Evolutionary conservation across 345 rosid species (phyloP).

Genomic region (Aquilaria yunnanensis): DNA sequence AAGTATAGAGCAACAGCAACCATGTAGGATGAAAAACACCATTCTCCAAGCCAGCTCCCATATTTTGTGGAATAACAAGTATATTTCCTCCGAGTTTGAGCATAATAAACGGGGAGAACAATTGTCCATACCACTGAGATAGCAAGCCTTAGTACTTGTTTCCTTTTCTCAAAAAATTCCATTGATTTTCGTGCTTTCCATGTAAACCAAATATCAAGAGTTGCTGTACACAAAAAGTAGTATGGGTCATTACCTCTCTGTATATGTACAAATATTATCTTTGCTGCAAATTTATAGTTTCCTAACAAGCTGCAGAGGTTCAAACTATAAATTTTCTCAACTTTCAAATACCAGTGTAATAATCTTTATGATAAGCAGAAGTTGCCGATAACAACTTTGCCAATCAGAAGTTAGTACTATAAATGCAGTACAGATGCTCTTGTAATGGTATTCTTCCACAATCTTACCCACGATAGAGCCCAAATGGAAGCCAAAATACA

Average conservation of each 20-base stretch:
- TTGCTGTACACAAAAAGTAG: constrained; percentile 43
- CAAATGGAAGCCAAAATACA: too few species aligned
- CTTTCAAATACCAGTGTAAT: not conserved
- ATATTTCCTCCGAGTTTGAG: constrained; percentile 70
- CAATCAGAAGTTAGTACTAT: too few species aligned
- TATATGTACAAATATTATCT: constrained; percentile 4
- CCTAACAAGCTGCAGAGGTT: too few species aligned
- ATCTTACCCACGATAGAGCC: too few species aligned
- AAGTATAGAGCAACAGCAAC: constrained; percentile 70
- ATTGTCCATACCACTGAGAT: constrained; percentile 74
- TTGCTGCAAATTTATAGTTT: not conserved
- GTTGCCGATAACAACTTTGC: too few species aligned
- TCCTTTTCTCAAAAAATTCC: constrained; percentile 55
- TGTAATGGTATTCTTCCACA: too few species aligned
- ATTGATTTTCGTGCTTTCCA: constrained; percentile 75
- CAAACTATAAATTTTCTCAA: not conserved
- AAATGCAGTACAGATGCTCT: too few species aligned
- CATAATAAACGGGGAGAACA: constrained; percentile 69
- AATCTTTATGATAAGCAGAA: too few species aligned
- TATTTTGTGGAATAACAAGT: constrained; percentile 58
- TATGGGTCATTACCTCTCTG: constrained; percentile 9
- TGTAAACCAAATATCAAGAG: constrained; percentile 72
- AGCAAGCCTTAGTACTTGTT: constrained; percentile 60
- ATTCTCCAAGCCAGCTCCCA: constrained; percentile 74
- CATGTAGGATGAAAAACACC: constrained; percentile 84